phyloP scores from a whole-genome alignment of 2,329 filamentous ascomycete species.

The Endocalyx cinctus region DNA sequence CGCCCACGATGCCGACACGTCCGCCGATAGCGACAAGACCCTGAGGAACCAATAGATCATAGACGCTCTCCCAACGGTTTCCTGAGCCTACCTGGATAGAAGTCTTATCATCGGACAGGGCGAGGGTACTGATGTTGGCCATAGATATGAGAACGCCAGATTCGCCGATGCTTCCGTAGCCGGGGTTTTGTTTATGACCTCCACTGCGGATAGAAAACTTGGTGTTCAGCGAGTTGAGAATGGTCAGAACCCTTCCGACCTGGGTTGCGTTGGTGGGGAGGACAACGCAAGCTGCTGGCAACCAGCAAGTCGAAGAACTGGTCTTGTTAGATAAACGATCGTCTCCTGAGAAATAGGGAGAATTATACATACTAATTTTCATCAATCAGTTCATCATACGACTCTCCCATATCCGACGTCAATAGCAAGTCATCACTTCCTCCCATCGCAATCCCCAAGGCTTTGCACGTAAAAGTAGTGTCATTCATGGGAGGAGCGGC shows the following conservation, averaged over 20 bases:
- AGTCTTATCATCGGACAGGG: conserved; percentile 21
- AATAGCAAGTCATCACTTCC: too few species aligned
- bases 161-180: conserved; percentile 21
- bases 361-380: too few species aligned
- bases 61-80: conserved; percentile 26
- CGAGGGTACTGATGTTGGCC: conserved; percentile 25
- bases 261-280: conserved; percentile 17
- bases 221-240: conserved; percentile 11
- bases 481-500: too few species aligned
- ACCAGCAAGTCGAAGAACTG: conserved; percentile 14
- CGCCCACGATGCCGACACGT: conserved; percentile 23
- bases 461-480: too few species aligned
- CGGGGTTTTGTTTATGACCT: conserved; percentile 24
- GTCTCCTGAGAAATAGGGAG: too few species aligned
- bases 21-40: conserved; percentile 21
- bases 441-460: too few species aligned
- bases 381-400: too few species aligned
- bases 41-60: conserved; percentile 18
- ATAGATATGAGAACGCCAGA: conserved; percentile 33
- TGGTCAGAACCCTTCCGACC: conserved; percentile 18
- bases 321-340: too few species aligned
- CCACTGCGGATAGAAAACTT: conserved; percentile 24
- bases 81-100: conserved; percentile 28
- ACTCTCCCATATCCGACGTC: too few species aligned
- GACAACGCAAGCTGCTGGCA: conserved; percentile 22